Evolutionary conservation across 192 early-diverging fungal genomes (phyloP), one percentile per base, ranked within the genome.

Genomic region (Podila horticola): DNA sequence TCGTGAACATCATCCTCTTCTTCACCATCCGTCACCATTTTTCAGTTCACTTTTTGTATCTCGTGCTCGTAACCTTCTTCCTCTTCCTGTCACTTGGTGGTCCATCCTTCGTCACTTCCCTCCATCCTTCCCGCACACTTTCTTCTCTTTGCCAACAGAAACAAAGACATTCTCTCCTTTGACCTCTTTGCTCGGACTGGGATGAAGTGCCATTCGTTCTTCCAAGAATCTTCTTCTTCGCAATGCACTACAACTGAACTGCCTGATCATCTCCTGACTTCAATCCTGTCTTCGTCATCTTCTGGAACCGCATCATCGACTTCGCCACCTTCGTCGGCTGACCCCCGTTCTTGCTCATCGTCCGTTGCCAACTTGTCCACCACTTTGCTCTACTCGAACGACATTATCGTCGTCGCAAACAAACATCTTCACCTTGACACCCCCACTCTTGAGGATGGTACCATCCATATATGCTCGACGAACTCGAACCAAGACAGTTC

Each of bases 281-380:
- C 58, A 57, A 20, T 55, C 34, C 15, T 33, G 28, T 68, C 67
- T 29, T 64, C 55, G 24, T 41, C 15, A 22, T 50, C 64, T 50
- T 66, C 31, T 41, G 36, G n/a, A 41, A 4, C 38, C 15, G 33
- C 52, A 4, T 49, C 28, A 20, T 51, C 69, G 34, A 22, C 59
- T 48, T 33, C 60, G 45, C 38, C 67, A 7, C 57, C 19, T 15
- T 59, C 57, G 29, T 52, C 67, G 76, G 64, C 38, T 72, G 72
- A 70, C 76, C 72, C 36, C 64, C 72, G 60, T 41, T 72, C 55
- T 72, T 70, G 36, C 57, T 57, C 20, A 65, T 62, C 65, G 72
- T 70, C 67, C 62, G 50, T 51, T 62, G 12, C 33, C 66, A 36
- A 36, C 71, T 52, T 31, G 24, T 55, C 52, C 20, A 55, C 52